Evolutionary conservation across 768 basidiomycete species (phyloP), one percentile per base, ranked within the genome.

Genomic region (Postia placenta): DNA sequence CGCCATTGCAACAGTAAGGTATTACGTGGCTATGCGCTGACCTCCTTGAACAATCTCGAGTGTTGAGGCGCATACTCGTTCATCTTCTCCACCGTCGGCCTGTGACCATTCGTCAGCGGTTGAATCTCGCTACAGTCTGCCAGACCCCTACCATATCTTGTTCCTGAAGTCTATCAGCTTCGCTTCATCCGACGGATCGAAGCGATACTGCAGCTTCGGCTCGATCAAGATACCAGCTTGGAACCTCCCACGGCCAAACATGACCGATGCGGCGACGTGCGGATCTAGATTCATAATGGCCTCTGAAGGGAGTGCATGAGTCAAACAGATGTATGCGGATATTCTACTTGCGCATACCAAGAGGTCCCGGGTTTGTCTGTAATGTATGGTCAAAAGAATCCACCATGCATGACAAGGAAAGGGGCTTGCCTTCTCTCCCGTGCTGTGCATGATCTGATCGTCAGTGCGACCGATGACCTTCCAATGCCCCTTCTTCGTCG

Each of bases 1-100:
- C n/a, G 33, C n/a, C n/a, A n/a, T n/a, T n/a, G n/a, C n/a, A n/a
- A 19, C 19, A 5, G 11, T 14, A n/a, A 35, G 7, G 24, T 22
- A 40, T n/a, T 14, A 37, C 24, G 9, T 36, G 5, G 15, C n/a
- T n/a, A 22, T 7, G 3, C 14, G 25, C 23, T 11, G 17, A 71
- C 73, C 68, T 76, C 73, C 53, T 75, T 75, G 61, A 74, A 74
- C 11, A 76, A 55, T 24, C 72, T 56, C 6, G 73, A 74, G 53
- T 76, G 73, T 19, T 64, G 58, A 5, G 76, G 75, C 0, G 74
- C 73, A 37, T 59, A 67, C 15, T 52, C 56, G 49, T 76, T 78
- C 51, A 68, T 62, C 41, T 64, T 49, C 53, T 73, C 66, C 2
- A 75, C 60, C 11, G 63, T 70, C 2, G 52, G 52, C 56, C 56